These are phyloP conservation scores for Calonectria ilicicola DNA, from an alignment of 2,329 filamentous ascomycete genomes.

Conservation along the genomic window DNA sequence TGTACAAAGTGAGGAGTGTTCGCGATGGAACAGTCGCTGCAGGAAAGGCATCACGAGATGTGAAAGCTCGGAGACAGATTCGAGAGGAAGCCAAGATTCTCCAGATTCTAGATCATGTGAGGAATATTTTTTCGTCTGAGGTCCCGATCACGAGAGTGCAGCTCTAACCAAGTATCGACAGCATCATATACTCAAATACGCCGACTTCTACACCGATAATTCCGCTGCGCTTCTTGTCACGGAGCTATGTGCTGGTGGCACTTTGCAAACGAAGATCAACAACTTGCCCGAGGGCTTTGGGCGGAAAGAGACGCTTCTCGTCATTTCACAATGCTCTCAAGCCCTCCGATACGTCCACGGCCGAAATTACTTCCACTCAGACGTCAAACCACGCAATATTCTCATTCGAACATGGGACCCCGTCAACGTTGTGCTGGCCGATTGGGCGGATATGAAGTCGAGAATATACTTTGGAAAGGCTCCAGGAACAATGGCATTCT, in stretches of 20 bases:
- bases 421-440: slow-evolving; percentile 45
- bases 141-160: too few species aligned
- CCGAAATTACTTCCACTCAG: slow-evolving; percentile 40
- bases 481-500: slow-evolving; percentile 43
- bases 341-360: slow-evolving; percentile 45
- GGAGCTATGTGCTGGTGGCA: slow-evolving; percentile 46
- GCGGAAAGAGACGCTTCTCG: slow-evolving; percentile 31
- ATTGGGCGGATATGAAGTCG: slow-evolving; percentile 46
- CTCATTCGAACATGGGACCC: slow-evolving; percentile 43
- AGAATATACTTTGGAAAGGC: slow-evolving; percentile 22
- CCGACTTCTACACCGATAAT: slow-evolving; percentile 33
- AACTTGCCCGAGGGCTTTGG: slow-evolving; percentile 31
- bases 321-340: slow-evolving; percentile 37
- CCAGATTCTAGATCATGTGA: slow-evolving; percentile 41
- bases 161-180: slow-evolving; percentile 18
- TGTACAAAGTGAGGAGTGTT: slow-evolving; percentile 44
- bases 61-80: slow-evolving; percentile 29
- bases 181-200: slow-evolving; percentile 45
- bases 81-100: slow-evolving; percentile 40
- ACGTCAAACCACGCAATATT: slow-evolving; percentile 49
- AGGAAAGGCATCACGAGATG: slow-evolving; percentile 41
- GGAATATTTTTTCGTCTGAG: not conserved
- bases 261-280: slow-evolving; percentile 43
- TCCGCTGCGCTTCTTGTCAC: slow-evolving; percentile 43
- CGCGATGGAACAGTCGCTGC: slow-evolving; percentile 43